Base-by-base conservation (phyloP, 108 stramenopile species). In the Cylindrotheca fusiformis region DNA sequence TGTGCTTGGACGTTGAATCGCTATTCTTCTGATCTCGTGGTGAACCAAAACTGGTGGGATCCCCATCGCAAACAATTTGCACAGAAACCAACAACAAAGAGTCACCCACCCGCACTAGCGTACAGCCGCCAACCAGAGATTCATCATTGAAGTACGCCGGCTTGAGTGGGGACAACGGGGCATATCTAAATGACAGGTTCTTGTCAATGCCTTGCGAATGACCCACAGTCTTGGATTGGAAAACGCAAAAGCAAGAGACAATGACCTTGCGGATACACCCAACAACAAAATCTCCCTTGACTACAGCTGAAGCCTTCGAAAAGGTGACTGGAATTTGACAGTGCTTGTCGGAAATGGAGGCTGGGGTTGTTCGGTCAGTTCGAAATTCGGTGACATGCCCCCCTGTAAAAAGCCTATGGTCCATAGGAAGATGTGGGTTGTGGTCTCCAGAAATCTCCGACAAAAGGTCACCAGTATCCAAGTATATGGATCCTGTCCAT, bases 201-300 rank as follows among this genome's bases (percentile, higher is more conserved):
- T n/a, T 60, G 60, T 41, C 21, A 26, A 6, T 3, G 41, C 19
- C 19, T 10, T 48, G 1, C 32, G 47, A 28, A 12, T 14, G 21
- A 14, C 3, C 3, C 26, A 27, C 2, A 22, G 4, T 48, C 17
- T 60, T 28, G 29, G 63, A 4, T 6, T 54, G 18, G 6, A 19
- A 21, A 26, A 78, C 72, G 31, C 83, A 87, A 33, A 84, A 52
- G 46, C 81, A 80, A 2, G 86, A 82, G 20, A 87, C 75, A 25
- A 78, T 44, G 18, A 67, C 69, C 4, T 55, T 62, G 26, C 74
- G 60, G 29, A 87, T 56, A 21, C 74, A 58, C 32, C 65, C 55
- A 55, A 75, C 69, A 27, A 71, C 27, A 60, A 71, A 64, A 60
- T 57, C 72, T 22, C 48, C 60, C 12, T 22, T 62, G 4, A 12